These are phyloP conservation scores for Trametes gibbosa DNA, from an alignment of 768 basidiomycete genomes.

Conservation along the genomic window DNA sequence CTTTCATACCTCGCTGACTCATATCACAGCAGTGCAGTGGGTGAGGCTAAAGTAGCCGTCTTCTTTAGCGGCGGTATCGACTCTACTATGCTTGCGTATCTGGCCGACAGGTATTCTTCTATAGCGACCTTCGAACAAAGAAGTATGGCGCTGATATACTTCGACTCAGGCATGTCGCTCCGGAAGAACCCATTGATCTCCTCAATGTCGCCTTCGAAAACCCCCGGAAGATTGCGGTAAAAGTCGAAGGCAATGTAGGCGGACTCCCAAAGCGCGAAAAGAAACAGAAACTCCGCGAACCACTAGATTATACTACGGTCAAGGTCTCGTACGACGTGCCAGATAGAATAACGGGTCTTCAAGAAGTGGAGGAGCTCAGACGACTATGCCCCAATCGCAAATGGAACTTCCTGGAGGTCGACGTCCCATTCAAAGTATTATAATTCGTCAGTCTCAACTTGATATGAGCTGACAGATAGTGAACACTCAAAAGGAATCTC, in stretches of 20 bases:
- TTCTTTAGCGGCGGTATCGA: conserved; percentile 98
- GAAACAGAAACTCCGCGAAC: conserved; percentile 37
- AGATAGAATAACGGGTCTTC: conserved; percentile 79
- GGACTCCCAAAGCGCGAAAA: conserved; percentile 40
- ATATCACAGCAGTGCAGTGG: conserved; percentile 25
- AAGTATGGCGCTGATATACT: background rate
- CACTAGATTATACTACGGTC: conserved; percentile 22
- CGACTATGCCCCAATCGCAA: conserved; percentile 69
- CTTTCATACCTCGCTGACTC: too few relatives aligned
- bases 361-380: conserved; percentile 75
- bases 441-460: background rate
- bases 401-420: conserved; percentile 83
- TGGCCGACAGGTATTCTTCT: conserved; percentile 62
- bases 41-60: conserved; percentile 66
- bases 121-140: conserved; percentile 18
- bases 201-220: conserved; percentile 96
- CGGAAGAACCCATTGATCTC: conserved; percentile 83
- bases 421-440: background rate
- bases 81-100: conserved; percentile 76
- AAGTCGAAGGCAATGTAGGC: conserved; percentile 45
- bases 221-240: conserved; percentile 67
- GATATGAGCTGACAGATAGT: conserved; percentile 7
- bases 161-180: conserved; percentile 59
- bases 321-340: conserved; percentile 70
- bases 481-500: conserved; percentile 54